Conservation (phyloP, 345 rosid genomes). For the Dipteronia dyeriana region DNA sequence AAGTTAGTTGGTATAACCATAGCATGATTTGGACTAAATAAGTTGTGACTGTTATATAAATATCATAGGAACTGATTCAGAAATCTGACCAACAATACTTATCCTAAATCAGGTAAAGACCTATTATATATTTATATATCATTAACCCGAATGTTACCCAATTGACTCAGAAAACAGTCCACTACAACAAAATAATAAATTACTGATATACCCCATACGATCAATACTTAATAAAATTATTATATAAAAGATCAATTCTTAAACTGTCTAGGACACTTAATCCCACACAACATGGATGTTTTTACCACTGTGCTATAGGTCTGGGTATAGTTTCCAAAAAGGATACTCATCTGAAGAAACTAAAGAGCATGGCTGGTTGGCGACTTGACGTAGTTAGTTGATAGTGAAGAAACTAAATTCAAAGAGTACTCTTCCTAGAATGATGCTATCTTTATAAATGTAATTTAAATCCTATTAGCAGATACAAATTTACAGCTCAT, state of each 20-base stretch:
- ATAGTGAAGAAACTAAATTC: neutral
- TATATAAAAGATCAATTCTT: neutral
- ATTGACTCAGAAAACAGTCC: neutral
- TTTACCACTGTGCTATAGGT: neutral
- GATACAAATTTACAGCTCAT: neutral
- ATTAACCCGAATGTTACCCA: neutral
- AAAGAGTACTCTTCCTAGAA: neutral
- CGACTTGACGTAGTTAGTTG: neutral
- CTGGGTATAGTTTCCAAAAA: neutral
- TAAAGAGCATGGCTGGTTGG: neutral
- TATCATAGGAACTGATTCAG: neutral
- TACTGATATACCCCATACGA: neutral
- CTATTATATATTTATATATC: neutral
- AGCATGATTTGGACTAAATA: neutral
- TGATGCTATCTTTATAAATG: neutral
- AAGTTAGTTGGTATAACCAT: neutral
- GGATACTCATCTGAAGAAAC: neutral
- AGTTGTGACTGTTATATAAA: neutral
- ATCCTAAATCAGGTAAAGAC: neutral
- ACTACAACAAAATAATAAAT: neutral
- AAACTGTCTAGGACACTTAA: neutral
- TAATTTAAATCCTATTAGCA: neutral
- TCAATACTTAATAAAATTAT: neutral
- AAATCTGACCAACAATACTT: neutral
- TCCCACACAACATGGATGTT: neutral